Conservation (phyloP, 2,329 filamentous ascomycete species). For the Sphaceloma murrayae region DNA sequence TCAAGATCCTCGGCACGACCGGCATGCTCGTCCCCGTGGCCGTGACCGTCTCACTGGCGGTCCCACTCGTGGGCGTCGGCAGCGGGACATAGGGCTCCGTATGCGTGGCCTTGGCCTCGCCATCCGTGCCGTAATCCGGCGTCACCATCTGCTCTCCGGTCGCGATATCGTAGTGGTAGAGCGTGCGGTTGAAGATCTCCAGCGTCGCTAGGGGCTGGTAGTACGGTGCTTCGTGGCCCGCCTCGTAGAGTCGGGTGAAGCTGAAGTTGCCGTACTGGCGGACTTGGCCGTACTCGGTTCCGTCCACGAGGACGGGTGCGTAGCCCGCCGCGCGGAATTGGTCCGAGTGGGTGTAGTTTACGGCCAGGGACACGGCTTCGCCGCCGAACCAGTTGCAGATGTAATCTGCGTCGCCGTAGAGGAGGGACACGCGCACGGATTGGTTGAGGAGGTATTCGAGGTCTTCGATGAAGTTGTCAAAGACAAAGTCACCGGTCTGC, state of each 20-base stretch:
- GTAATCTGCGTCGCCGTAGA: conserved; percentile 29
- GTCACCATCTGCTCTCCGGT: conserved; percentile 29
- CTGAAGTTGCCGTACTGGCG: conserved; percentile 26
- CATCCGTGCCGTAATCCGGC: conserved; percentile 27
- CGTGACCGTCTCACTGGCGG: background rate
- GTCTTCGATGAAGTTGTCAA: conserved; percentile 45
- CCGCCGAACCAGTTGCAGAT: conserved; percentile 43
- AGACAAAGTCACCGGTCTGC: conserved; percentile 51
- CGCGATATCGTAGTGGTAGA: conserved; percentile 31
- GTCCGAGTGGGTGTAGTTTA: conserved; percentile 31
- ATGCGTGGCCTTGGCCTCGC: conserved; percentile 32
- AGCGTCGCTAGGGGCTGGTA: conserved; percentile 33
- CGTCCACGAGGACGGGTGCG: conserved; percentile 30
- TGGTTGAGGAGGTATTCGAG: conserved; percentile 34
- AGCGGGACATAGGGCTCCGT: conserved; percentile 5
- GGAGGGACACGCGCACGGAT: conserved; percentile 31
- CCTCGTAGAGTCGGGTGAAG: conserved; percentile 29
- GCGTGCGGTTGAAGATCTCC: conserved; percentile 30
- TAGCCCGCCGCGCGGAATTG: conserved; percentile 26
- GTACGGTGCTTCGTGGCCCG: conserved; percentile 35
- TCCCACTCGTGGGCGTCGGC: background rate
- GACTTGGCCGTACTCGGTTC: conserved; percentile 34
- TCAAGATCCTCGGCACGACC: conserved; percentile 9
- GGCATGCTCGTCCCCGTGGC: background rate
- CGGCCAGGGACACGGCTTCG: conserved; percentile 40